phyloP scores from a whole-genome alignment of 1,284 basidiomycete genomes.

The Pholiota adiposa region DNA sequence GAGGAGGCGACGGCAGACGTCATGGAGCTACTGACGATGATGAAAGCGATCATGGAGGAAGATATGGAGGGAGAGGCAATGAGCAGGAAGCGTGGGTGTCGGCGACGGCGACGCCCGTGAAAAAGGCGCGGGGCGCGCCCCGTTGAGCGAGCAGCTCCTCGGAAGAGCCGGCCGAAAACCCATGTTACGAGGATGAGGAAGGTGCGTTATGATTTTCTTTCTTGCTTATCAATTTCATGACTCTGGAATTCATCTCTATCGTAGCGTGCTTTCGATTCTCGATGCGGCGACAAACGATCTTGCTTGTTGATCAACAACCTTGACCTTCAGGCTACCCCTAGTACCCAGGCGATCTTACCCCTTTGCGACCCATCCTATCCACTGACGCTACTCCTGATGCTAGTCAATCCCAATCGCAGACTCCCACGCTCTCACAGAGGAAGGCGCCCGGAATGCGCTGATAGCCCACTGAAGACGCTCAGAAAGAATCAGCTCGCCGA shows the following conservation, averaged over 20 bases:
- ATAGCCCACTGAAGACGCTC: constrained; percentile 34
- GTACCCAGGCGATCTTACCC: constrained; percentile 51
- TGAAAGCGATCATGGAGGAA: constrained; percentile 23
- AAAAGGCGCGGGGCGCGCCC: constrained; percentile 54
- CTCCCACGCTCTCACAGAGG: constrained; percentile 28
- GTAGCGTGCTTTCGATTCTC: constrained; percentile 71
- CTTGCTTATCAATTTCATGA: constrained; percentile 1
- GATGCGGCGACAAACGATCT: constrained; percentile 80
- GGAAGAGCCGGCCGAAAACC: constrained; percentile 51
- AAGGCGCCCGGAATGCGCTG: constrained; percentile 16
- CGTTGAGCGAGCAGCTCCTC: constrained; percentile 68
- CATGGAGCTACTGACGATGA: constrained; percentile 38
- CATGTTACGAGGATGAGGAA: constrained; percentile 58
- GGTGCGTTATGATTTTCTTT: constrained; percentile 35
- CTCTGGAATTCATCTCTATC: neutral
- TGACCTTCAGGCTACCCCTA: constrained; percentile 75
- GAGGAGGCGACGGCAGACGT: constrained; percentile 57
- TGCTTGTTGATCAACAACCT: constrained; percentile 75
- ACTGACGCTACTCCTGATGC: constrained; percentile 12
- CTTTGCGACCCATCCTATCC: constrained; percentile 27
- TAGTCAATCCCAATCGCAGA: constrained; percentile 36
- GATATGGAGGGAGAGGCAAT: neutral
- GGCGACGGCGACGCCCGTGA: constrained; percentile 50
- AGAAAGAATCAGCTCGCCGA: constrained; percentile 3
- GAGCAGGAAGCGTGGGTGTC: constrained; percentile 2